Percentiles rank a stretch among this genome's conserved stretches.
These are phyloP conservation scores for Ganoderma sinense DNA, from an alignment of 1,284 basidiomycete species.

Conservation along the genomic window DNA sequence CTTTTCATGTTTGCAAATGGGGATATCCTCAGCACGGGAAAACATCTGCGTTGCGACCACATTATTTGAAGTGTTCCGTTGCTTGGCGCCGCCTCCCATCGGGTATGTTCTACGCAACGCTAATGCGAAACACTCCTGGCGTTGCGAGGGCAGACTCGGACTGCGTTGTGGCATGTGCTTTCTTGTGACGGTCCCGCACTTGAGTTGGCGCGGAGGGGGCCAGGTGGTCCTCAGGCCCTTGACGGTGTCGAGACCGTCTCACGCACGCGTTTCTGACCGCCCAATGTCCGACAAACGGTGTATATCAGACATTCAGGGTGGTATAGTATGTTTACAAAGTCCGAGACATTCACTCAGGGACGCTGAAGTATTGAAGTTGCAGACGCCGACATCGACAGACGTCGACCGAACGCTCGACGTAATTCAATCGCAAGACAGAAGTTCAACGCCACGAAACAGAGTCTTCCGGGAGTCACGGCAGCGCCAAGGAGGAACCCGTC, in stretches of 20 bases:
- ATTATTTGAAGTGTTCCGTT: not conserved
- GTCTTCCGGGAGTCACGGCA: constrained; percentile 29
- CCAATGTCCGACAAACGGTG: not conserved
- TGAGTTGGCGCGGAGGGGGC: not conserved
- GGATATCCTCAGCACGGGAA: not conserved
- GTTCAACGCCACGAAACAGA: constrained; percentile 1
- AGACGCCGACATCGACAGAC: not conserved
- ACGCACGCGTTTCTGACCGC: too few relatives aligned
- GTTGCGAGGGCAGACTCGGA: not conserved
- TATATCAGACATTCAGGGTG: not conserved
- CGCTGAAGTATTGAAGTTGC: not conserved
- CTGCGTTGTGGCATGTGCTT: constrained; percentile 1
- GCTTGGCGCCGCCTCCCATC: not conserved
- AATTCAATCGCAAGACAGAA: not conserved
- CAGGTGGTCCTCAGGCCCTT: not conserved
- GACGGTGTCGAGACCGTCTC: not conserved
- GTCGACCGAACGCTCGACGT: not conserved
- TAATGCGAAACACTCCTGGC: not conserved
- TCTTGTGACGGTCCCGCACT: not conserved
- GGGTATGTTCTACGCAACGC: not conserved
- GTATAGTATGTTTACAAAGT: not conserved
- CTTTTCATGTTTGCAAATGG: not conserved
- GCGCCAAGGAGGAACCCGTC: constrained; percentile 18
- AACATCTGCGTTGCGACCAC: constrained; percentile 2
- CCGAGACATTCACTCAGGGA: not conserved